Percentiles rank a stretch among this genome's conserved stretches.
These are phyloP conservation scores for Monilinia fructicola DNA, from an alignment of 2,329 filamentous ascomycete genomes.

Conservation along the genomic window DNA sequence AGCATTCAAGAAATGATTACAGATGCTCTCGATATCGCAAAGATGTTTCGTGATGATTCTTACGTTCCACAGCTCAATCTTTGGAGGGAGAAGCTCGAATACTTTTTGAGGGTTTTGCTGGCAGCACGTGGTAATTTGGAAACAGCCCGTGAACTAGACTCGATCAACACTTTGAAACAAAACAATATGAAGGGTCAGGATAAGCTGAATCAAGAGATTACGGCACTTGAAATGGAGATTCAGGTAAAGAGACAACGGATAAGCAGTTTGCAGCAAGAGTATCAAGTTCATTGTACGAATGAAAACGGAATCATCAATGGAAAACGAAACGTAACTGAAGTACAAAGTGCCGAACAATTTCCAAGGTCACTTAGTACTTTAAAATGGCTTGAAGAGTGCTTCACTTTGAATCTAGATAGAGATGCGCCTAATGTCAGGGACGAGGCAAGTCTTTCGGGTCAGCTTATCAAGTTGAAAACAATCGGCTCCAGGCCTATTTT, in stretches of 20 bases:
- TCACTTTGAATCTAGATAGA: conserved; percentile 6
- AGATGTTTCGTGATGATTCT: conserved; percentile 21
- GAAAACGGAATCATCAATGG: not conserved
- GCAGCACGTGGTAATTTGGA: not conserved
- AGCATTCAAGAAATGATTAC: conserved; percentile 22
- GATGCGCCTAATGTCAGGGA: conserved; percentile 7
- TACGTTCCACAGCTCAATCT: not conserved
- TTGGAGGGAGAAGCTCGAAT: conserved; percentile 6
- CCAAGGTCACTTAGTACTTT: not conserved
- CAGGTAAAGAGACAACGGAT: not conserved
- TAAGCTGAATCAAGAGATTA: not conserved
- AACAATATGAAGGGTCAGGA: not conserved
- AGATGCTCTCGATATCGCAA: conserved; percentile 22
- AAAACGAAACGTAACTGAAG: not conserved
- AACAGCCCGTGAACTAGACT: not conserved
- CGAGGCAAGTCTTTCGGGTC: not conserved
- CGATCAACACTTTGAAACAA: not conserved
- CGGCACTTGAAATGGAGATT: not conserved
- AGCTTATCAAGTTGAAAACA: not conserved
- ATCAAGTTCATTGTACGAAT: not conserved
- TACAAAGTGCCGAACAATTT: not conserved
- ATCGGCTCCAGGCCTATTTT: not conserved
- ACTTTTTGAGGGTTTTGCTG: not conserved
- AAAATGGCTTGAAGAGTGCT: conserved; percentile 3
- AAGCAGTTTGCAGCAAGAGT: not conserved